A percentile compares a stretch with the other conserved stretches of the same genome.
phyloP scores from a whole-genome alignment of 768 basidiomycete species.

The Boletus tomentosulus region DNA sequence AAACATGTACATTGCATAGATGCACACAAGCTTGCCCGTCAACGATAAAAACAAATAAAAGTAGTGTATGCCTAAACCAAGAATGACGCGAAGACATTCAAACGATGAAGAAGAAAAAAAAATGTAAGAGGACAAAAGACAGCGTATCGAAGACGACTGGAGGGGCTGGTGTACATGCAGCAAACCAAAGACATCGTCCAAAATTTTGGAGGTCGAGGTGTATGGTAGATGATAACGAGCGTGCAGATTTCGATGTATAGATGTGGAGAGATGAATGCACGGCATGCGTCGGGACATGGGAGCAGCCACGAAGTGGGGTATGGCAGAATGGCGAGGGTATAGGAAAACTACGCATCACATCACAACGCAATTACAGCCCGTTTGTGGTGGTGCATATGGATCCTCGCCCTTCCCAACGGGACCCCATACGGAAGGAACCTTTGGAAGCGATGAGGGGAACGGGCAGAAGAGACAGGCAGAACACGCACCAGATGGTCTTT shows the following conservation, averaged over 20 bases:
- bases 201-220: constrained; percentile 22
- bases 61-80: constrained; percentile 29
- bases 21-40: constrained; percentile 21
- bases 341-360: constrained; percentile 48
- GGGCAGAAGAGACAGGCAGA: background rate
- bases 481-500: constrained; percentile 81
- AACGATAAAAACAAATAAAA: constrained; percentile 35
- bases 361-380: constrained; percentile 66
- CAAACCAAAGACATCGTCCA: constrained; percentile 25
- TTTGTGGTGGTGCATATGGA: constrained; percentile 82
- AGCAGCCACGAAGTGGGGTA: constrained; percentile 24
- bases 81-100: constrained; percentile 2
- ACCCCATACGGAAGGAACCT: constrained; percentile 96
- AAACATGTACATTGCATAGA: constrained; percentile 30
- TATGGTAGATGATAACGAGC: constrained; percentile 30
- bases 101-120: constrained; percentile 1
- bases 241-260: constrained; percentile 20
- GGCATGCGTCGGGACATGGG: constrained; percentile 9
- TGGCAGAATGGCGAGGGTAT: constrained; percentile 33
- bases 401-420: constrained; percentile 86
- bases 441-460: background rate
- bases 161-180: constrained; percentile 21
- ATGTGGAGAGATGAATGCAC: constrained; percentile 18
- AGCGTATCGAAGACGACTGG: constrained; percentile 5
- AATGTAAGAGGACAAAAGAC: constrained; percentile 1